Evolutionary conservation across 192 early-diverging fungal species (phyloP).

Genomic region (Coemansia sp.): DNA sequence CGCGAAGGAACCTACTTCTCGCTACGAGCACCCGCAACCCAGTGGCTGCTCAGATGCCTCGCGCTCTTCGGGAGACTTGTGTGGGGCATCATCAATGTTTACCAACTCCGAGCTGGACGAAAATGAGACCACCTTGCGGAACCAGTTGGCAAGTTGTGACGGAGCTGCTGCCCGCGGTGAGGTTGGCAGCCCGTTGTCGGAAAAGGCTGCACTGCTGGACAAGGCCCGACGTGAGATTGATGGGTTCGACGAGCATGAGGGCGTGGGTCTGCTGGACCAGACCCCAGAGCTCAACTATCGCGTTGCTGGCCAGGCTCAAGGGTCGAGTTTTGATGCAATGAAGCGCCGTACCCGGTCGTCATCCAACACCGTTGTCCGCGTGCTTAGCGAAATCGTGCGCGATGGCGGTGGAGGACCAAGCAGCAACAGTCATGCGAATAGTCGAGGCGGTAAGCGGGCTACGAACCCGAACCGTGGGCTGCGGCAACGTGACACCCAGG

Average conservation of each 20-base stretch:
- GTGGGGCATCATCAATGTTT: slow-evolving; percentile 43
- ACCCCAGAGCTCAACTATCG: slow-evolving; percentile 51
- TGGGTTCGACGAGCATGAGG: slow-evolving; percentile 42
- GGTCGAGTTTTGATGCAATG: slow-evolving; percentile 23
- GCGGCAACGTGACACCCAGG: slow-evolving; percentile 1
- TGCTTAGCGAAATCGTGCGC: slow-evolving; percentile 46
- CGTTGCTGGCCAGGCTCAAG: slow-evolving; percentile 14
- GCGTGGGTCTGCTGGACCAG: slow-evolving; percentile 49
- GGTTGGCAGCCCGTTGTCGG: slow-evolving; percentile 7
- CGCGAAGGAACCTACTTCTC: not conserved
- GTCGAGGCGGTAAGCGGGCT: not conserved
- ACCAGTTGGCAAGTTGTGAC: not conserved
- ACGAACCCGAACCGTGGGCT: not conserved
- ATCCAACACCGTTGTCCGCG: slow-evolving; percentile 44
- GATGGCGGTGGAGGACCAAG: slow-evolving; percentile 14
- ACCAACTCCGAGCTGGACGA: slow-evolving; percentile 33
- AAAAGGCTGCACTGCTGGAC: slow-evolving; percentile 39
- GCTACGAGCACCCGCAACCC: not conserved
- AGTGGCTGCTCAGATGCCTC: slow-evolving; percentile 2
- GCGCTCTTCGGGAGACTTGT: slow-evolving; percentile 20
- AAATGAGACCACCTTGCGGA: not conserved
- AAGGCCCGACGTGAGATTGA: slow-evolving; percentile 45
- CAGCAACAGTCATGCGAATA: slow-evolving; percentile 5
- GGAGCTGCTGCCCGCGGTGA: not conserved
- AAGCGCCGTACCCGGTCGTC: slow-evolving; percentile 39